Evolutionary conservation across 1,284 basidiomycete species (phyloP).

Genomic region (Vanrija sp.): DNA sequence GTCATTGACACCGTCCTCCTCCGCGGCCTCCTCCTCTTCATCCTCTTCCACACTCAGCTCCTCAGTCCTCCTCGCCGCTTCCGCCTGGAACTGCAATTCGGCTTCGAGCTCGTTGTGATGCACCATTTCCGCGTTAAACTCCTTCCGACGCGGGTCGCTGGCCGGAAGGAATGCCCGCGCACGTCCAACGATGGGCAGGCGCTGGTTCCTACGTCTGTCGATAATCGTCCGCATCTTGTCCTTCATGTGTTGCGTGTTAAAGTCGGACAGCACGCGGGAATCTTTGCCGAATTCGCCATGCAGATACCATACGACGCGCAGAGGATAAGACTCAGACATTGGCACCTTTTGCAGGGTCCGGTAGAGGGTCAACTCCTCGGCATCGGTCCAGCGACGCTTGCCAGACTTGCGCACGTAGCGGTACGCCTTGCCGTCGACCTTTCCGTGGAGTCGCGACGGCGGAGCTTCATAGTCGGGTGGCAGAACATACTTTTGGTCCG

Average conservation of each 20-base stretch:
- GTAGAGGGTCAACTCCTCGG: constrained; percentile 33
- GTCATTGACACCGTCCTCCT: not conserved
- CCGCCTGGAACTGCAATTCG: not conserved
- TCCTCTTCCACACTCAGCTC: not conserved
- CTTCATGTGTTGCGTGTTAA: constrained; percentile 42
- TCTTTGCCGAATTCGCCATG: constrained; percentile 31
- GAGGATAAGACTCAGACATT: constrained; percentile 24
- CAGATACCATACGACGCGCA: constrained; percentile 29
- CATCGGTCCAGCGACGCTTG: constrained; percentile 23
- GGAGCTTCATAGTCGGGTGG: constrained; percentile 10
- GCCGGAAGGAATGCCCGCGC: constrained; percentile 28
- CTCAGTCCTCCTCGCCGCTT: not conserved
- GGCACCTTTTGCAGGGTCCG: constrained; percentile 40
- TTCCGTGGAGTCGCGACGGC: constrained; percentile 21
- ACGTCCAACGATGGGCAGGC: constrained; percentile 21
- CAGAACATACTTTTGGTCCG: constrained; percentile 17
- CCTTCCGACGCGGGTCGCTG: constrained; percentile 1
- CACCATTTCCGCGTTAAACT: constrained; percentile 9
- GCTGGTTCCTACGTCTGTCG: constrained; percentile 16
- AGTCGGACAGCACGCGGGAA: constrained; percentile 17
- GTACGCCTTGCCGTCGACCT: constrained; percentile 9
- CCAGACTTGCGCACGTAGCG: constrained; percentile 26
- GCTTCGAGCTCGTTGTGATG: not conserved
- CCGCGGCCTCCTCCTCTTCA: constrained; percentile 3
- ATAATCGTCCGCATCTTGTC: constrained; percentile 35